These are phyloP conservation scores for Pseudogymnoascus sp. DNA, from an alignment of 2,329 filamentous ascomycete species.

Conservation along the genomic window DNA sequence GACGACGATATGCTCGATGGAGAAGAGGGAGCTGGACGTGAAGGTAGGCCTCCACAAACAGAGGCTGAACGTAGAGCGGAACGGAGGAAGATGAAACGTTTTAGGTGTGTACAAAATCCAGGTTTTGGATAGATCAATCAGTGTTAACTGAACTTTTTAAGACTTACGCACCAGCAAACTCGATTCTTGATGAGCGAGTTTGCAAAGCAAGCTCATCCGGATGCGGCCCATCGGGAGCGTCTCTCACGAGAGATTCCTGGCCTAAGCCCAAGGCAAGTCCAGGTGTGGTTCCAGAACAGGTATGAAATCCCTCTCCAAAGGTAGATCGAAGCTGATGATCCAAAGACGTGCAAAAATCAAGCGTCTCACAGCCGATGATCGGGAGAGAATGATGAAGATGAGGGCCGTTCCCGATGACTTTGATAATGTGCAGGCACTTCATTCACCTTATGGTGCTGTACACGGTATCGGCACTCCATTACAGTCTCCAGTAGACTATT, in stretches of 20 bases:
- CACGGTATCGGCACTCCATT: slow-evolving; percentile 27
- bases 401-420: slow-evolving; percentile 62
- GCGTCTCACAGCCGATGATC: slow-evolving; percentile 59
- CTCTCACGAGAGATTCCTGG: slow-evolving; percentile 86
- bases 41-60: slow-evolving; percentile 35
- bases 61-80: slow-evolving; percentile 49
- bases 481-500: slow-evolving; percentile 27
- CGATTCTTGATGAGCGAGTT: slow-evolving; percentile 96
- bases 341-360: slow-evolving; percentile 63
- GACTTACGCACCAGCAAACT: slow-evolving; percentile 93
- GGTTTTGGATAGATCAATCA: neutral
- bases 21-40: slow-evolving; percentile 34
- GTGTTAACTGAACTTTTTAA: slow-evolving; percentile 29
- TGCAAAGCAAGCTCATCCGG: slow-evolving; percentile 85
- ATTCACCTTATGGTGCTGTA: slow-evolving; percentile 50
- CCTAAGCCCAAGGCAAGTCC: slow-evolving; percentile 82
- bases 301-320: slow-evolving; percentile 35
- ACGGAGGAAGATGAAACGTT: slow-evolving; percentile 66
- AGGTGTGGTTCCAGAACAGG: slow-evolving; percentile 99
- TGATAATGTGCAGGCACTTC: slow-evolving; percentile 59
- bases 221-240: slow-evolving; percentile 81
- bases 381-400: slow-evolving; percentile 65
- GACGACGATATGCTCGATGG: slow-evolving; percentile 49
- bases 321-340: slow-evolving; percentile 6
- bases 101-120: slow-evolving; percentile 47